Conservation (phyloP, 2,329 filamentous ascomycete genomes). For the Tolypocladium amazonense region DNA sequence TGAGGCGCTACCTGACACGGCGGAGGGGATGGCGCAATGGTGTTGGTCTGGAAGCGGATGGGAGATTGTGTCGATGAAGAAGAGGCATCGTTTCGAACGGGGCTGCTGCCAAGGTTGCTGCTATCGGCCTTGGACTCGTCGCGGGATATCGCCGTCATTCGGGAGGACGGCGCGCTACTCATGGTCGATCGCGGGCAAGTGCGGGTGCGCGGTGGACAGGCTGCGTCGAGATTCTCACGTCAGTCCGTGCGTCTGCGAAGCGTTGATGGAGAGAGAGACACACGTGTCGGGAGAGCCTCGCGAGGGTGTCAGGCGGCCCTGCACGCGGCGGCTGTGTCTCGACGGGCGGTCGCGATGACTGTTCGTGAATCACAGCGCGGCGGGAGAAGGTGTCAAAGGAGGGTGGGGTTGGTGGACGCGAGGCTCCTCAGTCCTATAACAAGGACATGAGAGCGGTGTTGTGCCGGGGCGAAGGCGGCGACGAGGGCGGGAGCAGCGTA, state of each 20-base stretch:
- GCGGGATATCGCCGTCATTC: constrained; percentile 14
- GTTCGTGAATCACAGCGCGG: background rate
- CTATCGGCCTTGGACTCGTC: constrained; percentile 3
- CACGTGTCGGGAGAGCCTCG: background rate
- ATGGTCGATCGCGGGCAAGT: constrained; percentile 14
- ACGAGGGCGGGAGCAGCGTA: background rate
- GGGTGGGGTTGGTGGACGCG: background rate
- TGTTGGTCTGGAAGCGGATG: constrained; percentile 14
- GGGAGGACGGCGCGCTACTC: constrained; percentile 17
- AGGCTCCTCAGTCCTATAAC: constrained; percentile 21
- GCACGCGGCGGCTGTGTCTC: background rate
- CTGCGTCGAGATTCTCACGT: background rate
- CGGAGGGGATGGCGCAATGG: constrained; percentile 24
- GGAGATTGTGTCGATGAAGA: constrained; percentile 10
- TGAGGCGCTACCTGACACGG: constrained; percentile 5
- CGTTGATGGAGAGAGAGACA: background rate
- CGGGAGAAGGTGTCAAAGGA: constrained; percentile 8
- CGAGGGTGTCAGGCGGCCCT: background rate
- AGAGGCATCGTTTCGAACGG: background rate
- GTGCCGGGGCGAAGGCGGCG: constrained; percentile 5
- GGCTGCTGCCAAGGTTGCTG: background rate
- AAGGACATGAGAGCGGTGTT: constrained; percentile 18
- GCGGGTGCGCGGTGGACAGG: background rate
- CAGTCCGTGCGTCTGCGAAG: background rate
- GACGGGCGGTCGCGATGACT: constrained; percentile 3